Evolutionary conservation across 768 basidiomycete species (phyloP), one percentile per base, ranked within the genome.

Genomic region (Naematelia aurantialba): DNA sequence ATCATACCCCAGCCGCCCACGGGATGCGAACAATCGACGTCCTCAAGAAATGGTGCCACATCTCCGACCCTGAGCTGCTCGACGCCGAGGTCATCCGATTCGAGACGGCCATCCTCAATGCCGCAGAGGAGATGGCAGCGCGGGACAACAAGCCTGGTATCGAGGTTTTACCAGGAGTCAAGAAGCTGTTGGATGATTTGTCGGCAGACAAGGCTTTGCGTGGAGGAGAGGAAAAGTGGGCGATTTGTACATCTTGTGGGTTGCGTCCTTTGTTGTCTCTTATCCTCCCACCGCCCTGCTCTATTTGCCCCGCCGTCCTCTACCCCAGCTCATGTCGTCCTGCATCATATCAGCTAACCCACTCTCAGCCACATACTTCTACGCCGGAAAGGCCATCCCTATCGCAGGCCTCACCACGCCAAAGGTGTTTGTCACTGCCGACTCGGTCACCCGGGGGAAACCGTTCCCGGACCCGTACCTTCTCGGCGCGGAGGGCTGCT

Each of bases 381-480:
- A 87, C 72, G 83, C 89, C 17, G 80, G 82, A n/a, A 81, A 83
- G 47, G 89, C 89, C 30, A 82, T 92, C 54, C 75, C 82, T 46
- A 82, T 82, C 48, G 84, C 86, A 51, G 83, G 81, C 1, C 79
- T 91, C 13, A 82, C 87, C 5, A 67, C 84, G 5, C 76, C 76
- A 3, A 81, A 74, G 55, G 61, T 86, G 13, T 81, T 87, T 56
- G 83, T 92, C 67, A 90, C 89, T 5, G 85, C 87, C 14, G 84
- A 87, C 73, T 89, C 92, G 61, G 86, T 87, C 12, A 77, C 78
- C 21, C 78, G 85, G 51, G 90, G 91, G 39, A 93, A 93, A 79
- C 91, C 91, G 34, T 83, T 86, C 69, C 90, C 91, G 1, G 89
- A 84, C 49, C 92, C 91, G 17, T 96, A 93, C 78, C 79, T 91